A percentile compares a stretch with the other conserved stretches of the same genome.
Conservation (phyloP, 768 basidiomycete species). For the Leucosporidium scottii region DNA sequence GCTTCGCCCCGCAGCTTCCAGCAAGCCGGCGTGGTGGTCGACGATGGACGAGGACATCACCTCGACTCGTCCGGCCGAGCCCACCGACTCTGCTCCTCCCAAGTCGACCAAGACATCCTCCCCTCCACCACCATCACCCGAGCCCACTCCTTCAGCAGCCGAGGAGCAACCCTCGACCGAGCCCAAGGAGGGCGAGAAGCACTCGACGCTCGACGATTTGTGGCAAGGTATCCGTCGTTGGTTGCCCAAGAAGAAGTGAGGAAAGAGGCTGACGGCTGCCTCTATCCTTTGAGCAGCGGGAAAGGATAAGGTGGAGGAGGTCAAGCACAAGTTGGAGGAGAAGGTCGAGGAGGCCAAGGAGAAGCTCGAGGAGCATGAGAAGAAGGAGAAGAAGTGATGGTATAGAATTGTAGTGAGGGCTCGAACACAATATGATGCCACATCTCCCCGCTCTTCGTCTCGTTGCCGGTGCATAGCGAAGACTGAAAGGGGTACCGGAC, state of each 20-base stretch:
- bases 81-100: background rate
- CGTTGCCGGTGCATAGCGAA: no score
- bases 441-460: no score
- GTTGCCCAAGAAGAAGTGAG: slow-evolving; percentile 1
- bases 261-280: background rate
- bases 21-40: slow-evolving; percentile 26
- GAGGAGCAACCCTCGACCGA: background rate
- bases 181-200: background rate
- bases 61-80: background rate
- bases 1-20: background rate
- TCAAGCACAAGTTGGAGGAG: background rate
- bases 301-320: slow-evolving; percentile 22
- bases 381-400: background rate
- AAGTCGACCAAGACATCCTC: background rate
- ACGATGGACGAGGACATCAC: slow-evolving; percentile 25
- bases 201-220: slow-evolving; percentile 12
- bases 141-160: background rate
- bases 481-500: no score
- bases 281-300: slow-evolving; percentile 7
- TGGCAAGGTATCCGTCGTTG: slow-evolving; percentile 31
- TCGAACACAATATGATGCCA: no score
- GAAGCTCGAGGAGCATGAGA: background rate
- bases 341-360: slow-evolving; percentile 2
- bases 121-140: background rate
- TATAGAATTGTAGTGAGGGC: background rate